A percentile compares a stretch with the other conserved stretches of the same genome.
These are phyloP conservation scores for Dactylellina parvicollis DNA, from an alignment of 2,329 filamentous ascomycete genomes.

Conservation along the genomic window DNA sequence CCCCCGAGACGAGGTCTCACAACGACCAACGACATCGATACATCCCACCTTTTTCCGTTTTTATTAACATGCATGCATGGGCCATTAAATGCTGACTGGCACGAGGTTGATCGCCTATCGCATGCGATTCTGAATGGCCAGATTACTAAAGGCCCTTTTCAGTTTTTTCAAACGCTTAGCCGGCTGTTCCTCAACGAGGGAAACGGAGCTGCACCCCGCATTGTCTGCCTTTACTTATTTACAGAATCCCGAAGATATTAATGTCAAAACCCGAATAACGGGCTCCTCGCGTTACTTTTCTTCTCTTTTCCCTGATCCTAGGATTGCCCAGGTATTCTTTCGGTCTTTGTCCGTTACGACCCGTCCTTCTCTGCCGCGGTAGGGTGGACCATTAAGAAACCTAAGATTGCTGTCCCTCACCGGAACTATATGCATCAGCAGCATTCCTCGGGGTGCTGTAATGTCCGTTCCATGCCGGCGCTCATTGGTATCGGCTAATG, in stretches of 20 bases:
- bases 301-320: no score
- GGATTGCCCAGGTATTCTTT: neutral
- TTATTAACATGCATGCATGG: neutral
- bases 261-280: no score
- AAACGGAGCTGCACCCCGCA: neutral
- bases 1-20: slow-evolving; percentile 7
- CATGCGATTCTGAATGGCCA: neutral
- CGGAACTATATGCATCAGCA: slow-evolving; percentile 21
- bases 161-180: neutral
- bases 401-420: neutral
- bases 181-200: neutral
- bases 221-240: neutral
- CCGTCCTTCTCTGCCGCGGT: neutral
- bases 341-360: neutral
- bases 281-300: no score
- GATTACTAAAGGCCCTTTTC: neutral
- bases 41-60: neutral
- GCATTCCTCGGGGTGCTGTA: slow-evolving; percentile 42
- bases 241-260: no score
- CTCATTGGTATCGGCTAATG: slow-evolving; percentile 39
- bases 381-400: neutral
- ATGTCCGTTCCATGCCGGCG: slow-evolving; percentile 11
- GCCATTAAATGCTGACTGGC: neutral
- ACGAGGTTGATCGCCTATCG: neutral
- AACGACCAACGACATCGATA: neutral